phyloP scores from a whole-genome alignment of 1,139 yeast genomes.

The Lodderomyces elongisporus region DNA sequence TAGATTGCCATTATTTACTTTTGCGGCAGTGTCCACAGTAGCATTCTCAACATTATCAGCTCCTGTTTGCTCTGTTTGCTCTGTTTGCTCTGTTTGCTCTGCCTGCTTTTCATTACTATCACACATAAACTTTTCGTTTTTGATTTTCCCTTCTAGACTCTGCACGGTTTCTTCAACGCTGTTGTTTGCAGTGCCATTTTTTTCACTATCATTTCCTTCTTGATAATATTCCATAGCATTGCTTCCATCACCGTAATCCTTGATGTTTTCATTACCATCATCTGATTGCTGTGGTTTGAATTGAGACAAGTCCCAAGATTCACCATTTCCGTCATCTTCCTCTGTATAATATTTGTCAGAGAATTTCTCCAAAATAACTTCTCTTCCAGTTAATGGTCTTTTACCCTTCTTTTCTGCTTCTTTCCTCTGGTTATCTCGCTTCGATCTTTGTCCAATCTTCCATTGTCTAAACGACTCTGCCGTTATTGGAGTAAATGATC shows the following conservation, averaged over 20 bases:
- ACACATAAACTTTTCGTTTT: too few species aligned
- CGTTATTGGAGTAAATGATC: conserved; percentile 82
- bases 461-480: conserved; percentile 76
- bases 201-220: conserved; percentile 8
- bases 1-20: too few species aligned
- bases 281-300: conserved; percentile 48
- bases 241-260: conserved; percentile 52
- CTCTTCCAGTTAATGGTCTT: conserved; percentile 67
- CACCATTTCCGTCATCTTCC: conserved; percentile 46
- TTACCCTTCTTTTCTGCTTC: conserved; percentile 48
- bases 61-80: too few species aligned
- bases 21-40: too few species aligned
- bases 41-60: too few species aligned
- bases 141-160: too few species aligned
- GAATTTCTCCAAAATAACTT: conserved; percentile 70
- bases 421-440: conserved; percentile 56
- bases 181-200: too few species aligned
- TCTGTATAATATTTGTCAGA: conserved; percentile 57
- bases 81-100: too few species aligned
- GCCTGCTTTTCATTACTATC: too few species aligned
- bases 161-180: too few species aligned
- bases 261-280: conserved; percentile 34
- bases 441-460: conserved; percentile 66
- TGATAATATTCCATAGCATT: conserved; percentile 22
- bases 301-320: conserved; percentile 69